phyloP scores from a whole-genome alignment of 1,139 yeast species.

The Scheffersomyces parashehatae region DNA sequence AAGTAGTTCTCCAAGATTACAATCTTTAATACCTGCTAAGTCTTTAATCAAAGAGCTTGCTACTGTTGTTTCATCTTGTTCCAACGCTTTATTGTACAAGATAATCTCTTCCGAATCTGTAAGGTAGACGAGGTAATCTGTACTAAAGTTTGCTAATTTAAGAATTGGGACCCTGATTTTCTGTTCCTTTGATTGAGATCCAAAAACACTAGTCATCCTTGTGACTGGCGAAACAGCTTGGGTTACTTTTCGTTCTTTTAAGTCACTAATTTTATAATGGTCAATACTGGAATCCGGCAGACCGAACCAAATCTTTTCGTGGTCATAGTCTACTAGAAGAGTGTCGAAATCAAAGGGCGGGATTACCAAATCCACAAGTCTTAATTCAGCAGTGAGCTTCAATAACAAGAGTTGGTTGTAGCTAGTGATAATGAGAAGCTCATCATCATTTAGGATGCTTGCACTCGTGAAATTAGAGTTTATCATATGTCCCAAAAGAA shows the following conservation, averaged over 20 bases:
- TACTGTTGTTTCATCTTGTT: slow-evolving; percentile 14
- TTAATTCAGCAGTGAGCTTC: slow-evolving; percentile 25
- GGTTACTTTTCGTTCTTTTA: slow-evolving; percentile 13
- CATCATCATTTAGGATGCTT: slow-evolving; percentile 35
- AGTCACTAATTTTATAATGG: slow-evolving; percentile 8
- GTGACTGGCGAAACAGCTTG: slow-evolving; percentile 4
- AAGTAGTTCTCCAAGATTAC: slow-evolving; percentile 28
- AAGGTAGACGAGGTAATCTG: slow-evolving; percentile 25
- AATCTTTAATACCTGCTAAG: slow-evolving; percentile 37
- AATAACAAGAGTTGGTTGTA: slow-evolving; percentile 40
- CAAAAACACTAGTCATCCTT: slow-evolving; percentile 5
- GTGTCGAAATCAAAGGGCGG: slow-evolving; percentile 19
- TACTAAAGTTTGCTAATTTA: slow-evolving; percentile 15
- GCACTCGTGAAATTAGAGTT: slow-evolving; percentile 48
- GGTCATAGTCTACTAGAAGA: slow-evolving; percentile 23
- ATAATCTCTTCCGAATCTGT: slow-evolving; percentile 33
- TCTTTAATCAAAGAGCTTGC: slow-evolving; percentile 36
- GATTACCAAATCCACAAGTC: slow-evolving; percentile 17
- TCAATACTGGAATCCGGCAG: slow-evolving; percentile 6
- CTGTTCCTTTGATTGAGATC: slow-evolving; percentile 3
- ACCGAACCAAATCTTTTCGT: slow-evolving; percentile 23
- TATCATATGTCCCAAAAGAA: slow-evolving; percentile 50
- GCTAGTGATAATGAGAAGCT: slow-evolving; percentile 44
- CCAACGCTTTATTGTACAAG: slow-evolving; percentile 16
- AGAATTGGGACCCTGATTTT: slow-evolving; percentile 7